Conservation (phyloP, 2,329 filamentous ascomycete species). For the Aureobasidium sp. region DNA sequence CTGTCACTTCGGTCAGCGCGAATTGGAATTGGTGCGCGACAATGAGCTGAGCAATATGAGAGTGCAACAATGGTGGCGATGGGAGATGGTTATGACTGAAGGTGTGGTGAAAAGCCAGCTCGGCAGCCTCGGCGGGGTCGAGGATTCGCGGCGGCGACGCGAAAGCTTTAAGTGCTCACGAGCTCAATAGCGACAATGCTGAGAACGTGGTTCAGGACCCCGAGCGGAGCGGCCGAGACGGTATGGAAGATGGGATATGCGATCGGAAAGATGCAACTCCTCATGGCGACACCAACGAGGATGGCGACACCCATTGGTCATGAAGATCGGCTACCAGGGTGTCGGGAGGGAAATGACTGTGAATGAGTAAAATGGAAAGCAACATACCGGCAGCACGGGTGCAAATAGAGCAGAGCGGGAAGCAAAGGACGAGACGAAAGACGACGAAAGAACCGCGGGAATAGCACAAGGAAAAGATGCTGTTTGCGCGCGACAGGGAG, state of each 20-base stretch:
- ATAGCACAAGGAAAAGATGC: conserved; percentile 16
- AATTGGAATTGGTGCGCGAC: not conserved
- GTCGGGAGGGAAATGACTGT: conserved; percentile 5
- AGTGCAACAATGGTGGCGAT: not conserved
- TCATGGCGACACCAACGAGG: conserved; percentile 3
- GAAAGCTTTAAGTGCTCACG: conserved; percentile 4
- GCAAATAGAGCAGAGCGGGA: conserved; percentile 7
- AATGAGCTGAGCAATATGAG: not conserved
- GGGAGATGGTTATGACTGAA: not conserved
- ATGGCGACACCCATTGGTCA: conserved; percentile 10
- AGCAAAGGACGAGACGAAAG: conserved; percentile 16
- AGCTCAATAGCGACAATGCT: not conserved
- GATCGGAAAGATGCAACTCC: conserved; percentile 5
- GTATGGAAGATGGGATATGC: not conserved
- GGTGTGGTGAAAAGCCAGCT: conserved; percentile 14
- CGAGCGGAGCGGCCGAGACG: not conserved
- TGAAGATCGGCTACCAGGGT: conserved; percentile 15
- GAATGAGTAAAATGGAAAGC: not conserved
- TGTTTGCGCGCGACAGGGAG: conserved; percentile 16
- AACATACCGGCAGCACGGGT: conserved; percentile 15
- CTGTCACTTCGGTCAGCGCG: conserved; percentile 14
- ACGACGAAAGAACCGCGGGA: conserved; percentile 15
- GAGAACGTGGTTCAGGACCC: not conserved
- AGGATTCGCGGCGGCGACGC: conserved; percentile 8
- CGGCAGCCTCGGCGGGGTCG: conserved; percentile 13